Evolutionary conservation across 2,329 filamentous ascomycete genomes (phyloP).

Genomic region (Xylariomycetidae sp.): DNA sequence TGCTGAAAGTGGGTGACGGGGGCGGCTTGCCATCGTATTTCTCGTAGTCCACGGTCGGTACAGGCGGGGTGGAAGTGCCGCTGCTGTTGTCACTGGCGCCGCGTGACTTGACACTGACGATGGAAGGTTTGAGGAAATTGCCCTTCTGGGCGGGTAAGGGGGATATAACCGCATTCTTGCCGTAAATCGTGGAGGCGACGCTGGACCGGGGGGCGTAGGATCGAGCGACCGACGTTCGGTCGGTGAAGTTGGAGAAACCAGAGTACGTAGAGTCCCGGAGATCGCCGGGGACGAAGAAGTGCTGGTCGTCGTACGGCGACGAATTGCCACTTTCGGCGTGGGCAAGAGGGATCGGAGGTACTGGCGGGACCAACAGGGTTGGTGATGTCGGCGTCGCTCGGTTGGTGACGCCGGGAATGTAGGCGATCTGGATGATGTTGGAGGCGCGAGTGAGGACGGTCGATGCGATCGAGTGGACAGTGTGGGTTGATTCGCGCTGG

Average conservation of each 20-base stretch:
- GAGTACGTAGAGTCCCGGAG: conserved; percentile 89
- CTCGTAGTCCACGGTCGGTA: conserved; percentile 64
- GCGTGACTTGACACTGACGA: conserved; percentile 82
- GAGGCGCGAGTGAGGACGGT: conserved; percentile 93
- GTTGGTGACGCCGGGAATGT: conserved; percentile 95
- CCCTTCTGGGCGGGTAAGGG: conserved; percentile 73
- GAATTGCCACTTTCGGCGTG: conserved; percentile 54
- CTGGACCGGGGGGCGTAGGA: conserved; percentile 60
- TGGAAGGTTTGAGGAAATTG: conserved; percentile 80
- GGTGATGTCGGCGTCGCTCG: conserved; percentile 80
- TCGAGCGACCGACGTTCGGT: conserved; percentile 55
- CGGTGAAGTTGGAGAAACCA: conserved; percentile 58
- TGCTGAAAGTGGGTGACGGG: conserved; percentile 53
- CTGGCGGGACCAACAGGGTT: conserved; percentile 76
- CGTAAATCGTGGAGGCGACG: conserved; percentile 90
- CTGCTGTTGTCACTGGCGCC: conserved; percentile 49
- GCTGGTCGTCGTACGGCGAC: conserved; percentile 63
- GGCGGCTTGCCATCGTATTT: conserved; percentile 48
- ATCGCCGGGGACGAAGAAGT: conserved; percentile 90
- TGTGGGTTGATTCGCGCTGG: conserved; percentile 71
- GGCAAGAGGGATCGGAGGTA: conserved; percentile 79
- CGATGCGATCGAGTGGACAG: conserved; percentile 87
- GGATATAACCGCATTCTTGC: conserved; percentile 80
- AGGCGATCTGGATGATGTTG: conserved; percentile 99
- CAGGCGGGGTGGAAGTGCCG: conserved; percentile 56